Evolutionary conservation across 768 basidiomycete species (phyloP), one percentile per base, ranked within the genome.

Genomic region (Antrodiella citrinella): DNA sequence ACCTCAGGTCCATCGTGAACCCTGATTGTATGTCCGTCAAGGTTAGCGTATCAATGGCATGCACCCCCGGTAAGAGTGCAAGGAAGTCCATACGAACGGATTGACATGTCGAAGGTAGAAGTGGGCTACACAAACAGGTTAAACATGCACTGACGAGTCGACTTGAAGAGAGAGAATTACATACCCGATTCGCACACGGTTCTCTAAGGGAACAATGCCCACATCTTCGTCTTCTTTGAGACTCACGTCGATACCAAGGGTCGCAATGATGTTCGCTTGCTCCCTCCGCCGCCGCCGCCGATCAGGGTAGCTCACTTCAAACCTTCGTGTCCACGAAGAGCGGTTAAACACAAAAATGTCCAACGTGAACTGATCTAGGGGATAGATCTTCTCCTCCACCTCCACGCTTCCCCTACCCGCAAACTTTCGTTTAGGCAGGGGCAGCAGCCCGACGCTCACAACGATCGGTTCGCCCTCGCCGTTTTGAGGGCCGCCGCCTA

Each of bases 281-380:
- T 74, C 62, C 45, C 66, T 61, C 45, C 61, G 62, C 48, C 77
- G 67, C 58, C 73, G 69, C 50, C 76, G 64, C 25, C 70, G 68
- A 57, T 81, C 75, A 1, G 84, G 82, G 63, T 77, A 84, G 24
- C 76, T 82, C 30, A 91, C 73, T 65, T 90, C 88, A 55, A 91
- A 87, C 55, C 86, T 64, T 51, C 89, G 74, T 46, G 81, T 82
- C 81, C 85, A 82, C 41, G 77, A 69, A 42, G 80, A 82, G 66
- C 83, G 84, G 59, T 92, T 93, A 58, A 84, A 91, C 49, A 92
- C 87, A 58, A 93, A 92, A 2, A 92, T 83, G 53, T 93, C 90
- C 58, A 93, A 65, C 46, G 81, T 83, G 62, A 93, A 93, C 45
- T 75, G 70, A 57, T 88, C 81, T 22, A 85, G 69, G 15, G 86